Percentiles rank a stretch among this genome's conserved stretches.
phyloP scores from a whole-genome alignment of 2,329 filamentous ascomycete species.

The Penicillium sp. region DNA sequence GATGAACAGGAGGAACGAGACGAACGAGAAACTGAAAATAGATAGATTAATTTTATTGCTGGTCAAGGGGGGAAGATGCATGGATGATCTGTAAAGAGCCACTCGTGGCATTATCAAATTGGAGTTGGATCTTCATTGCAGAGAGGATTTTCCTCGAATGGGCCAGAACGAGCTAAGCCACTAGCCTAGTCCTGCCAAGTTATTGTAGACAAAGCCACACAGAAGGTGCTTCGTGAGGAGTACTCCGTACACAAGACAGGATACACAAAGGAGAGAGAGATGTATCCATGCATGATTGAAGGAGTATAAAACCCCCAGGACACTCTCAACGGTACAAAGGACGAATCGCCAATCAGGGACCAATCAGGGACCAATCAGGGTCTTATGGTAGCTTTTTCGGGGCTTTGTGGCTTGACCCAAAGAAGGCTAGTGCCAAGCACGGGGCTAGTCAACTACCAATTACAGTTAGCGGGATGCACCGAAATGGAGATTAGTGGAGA shows the following conservation, averaged over 20 bases:
- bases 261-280: too few species aligned
- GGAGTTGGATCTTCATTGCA: constrained; percentile 9
- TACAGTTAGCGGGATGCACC: neutral
- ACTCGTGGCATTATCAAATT: constrained; percentile 4
- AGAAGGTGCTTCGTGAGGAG: neutral
- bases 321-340: neutral
- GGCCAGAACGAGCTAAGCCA: constrained; percentile 1
- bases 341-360: neutral
- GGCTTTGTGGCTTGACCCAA: neutral
- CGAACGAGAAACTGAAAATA: neutral
- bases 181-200: constrained; percentile 1
- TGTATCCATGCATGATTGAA: too few species aligned
- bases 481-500: neutral
- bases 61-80: constrained; percentile 2
- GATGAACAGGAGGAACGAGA: neutral
- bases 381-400: neutral
- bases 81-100: constrained; percentile 1
- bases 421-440: constrained; percentile 17
- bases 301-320: too few species aligned
- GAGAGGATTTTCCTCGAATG: neutral
- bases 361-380: neutral
- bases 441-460: constrained; percentile 9
- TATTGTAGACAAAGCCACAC: neutral
- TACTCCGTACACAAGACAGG: too few species aligned
- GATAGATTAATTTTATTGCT: neutral